These are phyloP conservation scores for Mortierella sp. DNA, from an alignment of 371 early-diverging fungal genomes.

Conservation along the genomic window DNA sequence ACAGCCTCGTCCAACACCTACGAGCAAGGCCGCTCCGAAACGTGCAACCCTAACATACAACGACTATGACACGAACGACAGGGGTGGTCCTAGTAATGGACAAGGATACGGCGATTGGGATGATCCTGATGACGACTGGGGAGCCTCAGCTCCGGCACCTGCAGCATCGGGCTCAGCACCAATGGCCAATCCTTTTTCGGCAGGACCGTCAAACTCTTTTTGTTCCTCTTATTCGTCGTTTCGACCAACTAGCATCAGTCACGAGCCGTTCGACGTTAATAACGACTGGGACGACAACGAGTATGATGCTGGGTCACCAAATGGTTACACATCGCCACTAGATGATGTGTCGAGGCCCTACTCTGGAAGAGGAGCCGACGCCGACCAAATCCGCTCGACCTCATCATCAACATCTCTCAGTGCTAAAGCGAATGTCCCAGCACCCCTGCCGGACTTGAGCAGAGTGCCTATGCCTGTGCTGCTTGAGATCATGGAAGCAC, in stretches of 20 bases:
- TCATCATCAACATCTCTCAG: neutral
- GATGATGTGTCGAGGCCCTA: neutral
- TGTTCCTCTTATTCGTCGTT: neutral
- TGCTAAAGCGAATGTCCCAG: neutral
- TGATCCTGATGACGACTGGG: slow-evolving; percentile 4
- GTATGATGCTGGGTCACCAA: neutral
- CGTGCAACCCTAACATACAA: neutral
- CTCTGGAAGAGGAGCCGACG: neutral
- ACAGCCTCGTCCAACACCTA: slow-evolving; percentile 2
- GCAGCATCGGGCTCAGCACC: neutral
- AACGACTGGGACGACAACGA: neutral
- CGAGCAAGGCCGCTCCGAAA: neutral
- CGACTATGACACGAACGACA: neutral
- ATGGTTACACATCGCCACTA: neutral
- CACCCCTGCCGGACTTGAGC: slow-evolving; percentile 5
- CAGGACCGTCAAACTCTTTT: neutral
- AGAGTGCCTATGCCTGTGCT: neutral
- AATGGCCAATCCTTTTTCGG: neutral
- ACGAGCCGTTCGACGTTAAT: neutral
- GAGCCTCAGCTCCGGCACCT: neutral
- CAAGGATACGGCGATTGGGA: neutral
- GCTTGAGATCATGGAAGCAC: neutral
- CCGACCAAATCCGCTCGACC: neutral
- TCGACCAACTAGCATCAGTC: neutral
- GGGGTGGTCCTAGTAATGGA: neutral